These are phyloP conservation scores for Symbiodinium pilosum DNA, from an alignment of 73 alveolate species.

Conservation along the genomic window DNA sequence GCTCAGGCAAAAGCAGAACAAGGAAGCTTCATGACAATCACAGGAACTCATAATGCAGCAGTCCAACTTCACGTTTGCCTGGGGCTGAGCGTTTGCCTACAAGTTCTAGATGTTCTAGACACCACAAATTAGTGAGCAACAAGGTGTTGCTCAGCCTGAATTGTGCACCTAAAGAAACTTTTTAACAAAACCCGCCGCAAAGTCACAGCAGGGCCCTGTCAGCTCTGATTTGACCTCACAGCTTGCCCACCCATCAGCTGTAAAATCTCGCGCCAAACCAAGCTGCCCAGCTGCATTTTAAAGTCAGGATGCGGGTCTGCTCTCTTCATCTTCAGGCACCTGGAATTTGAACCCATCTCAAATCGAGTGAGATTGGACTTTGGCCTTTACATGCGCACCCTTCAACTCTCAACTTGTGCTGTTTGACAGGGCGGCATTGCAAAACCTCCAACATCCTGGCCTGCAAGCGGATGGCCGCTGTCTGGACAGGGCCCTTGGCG, in stretches of 20 bases:
- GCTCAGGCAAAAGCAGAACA: neutral
- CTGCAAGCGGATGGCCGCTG: slow-evolving; percentile 69
- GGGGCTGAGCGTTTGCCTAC: neutral
- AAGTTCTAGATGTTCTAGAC: slow-evolving; percentile 10
- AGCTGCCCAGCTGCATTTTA: neutral
- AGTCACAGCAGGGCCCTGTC: slow-evolving; percentile 11
- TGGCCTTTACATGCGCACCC: too few species aligned
- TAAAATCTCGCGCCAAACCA: neutral
- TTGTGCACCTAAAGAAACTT: neutral
- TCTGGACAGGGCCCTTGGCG: slow-evolving; percentile 89
- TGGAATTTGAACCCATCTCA: neutral
- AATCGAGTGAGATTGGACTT: too few species aligned
- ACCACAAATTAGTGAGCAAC: neutral
- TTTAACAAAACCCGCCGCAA: neutral
- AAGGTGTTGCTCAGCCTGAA: neutral
- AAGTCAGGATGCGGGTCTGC: neutral
- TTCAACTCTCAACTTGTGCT: too few species aligned
- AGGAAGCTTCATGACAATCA: neutral
- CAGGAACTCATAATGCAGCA: too few species aligned
- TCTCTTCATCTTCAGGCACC: neutral
- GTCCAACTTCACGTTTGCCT: neutral
- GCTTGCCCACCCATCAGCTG: neutral
- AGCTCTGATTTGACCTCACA: neutral
- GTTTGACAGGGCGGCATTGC: neutral
- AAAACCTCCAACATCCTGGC: slow-evolving; percentile 17